These are phyloP conservation scores for Bauhinia variegata DNA, from an alignment of 306 rosid genomes.

Conservation along the genomic window DNA sequence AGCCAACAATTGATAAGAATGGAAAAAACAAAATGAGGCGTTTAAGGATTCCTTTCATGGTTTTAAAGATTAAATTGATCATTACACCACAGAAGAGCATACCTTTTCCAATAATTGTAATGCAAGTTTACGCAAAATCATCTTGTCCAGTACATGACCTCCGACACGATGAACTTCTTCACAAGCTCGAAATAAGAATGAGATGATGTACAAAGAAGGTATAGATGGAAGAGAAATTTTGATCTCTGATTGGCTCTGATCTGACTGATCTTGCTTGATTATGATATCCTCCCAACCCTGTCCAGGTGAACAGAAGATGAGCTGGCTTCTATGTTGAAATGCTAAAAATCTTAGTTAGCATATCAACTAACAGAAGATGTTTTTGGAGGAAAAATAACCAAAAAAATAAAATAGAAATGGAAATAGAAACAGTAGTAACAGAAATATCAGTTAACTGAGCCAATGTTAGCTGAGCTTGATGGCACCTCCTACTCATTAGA, in stretches of 20 bases:
- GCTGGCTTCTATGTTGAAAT: slow-evolving; percentile 15
- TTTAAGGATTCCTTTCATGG: not conserved
- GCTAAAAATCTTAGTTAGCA: slow-evolving; percentile 15
- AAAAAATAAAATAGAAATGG: too few species aligned
- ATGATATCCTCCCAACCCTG: slow-evolving; percentile 98
- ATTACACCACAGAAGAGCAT: slow-evolving; percentile 35
- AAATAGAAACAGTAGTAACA: not conserved
- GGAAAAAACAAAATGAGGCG: slow-evolving; percentile 3
- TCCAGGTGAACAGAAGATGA: slow-evolving; percentile 32
- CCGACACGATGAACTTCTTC: slow-evolving; percentile 97
- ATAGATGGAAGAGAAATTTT: slow-evolving; percentile 91
- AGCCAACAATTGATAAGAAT: not conserved
- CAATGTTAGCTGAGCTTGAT: slow-evolving; percentile 11
- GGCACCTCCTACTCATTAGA: slow-evolving; percentile 23
- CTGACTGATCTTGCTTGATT: slow-evolving; percentile 85
- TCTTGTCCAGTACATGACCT: slow-evolving; percentile 95
- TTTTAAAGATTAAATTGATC: slow-evolving; percentile 21
- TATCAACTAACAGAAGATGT: slow-evolving; percentile 12
- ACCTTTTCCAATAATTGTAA: slow-evolving; percentile 77
- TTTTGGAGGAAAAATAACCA: not conserved
- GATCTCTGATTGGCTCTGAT: slow-evolving; percentile 76
- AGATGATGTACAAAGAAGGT: slow-evolving; percentile 88
- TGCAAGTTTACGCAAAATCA: slow-evolving; percentile 82
- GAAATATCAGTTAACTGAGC: slow-evolving; percentile 6
- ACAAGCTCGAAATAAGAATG: slow-evolving; percentile 80